Evolutionary conservation across 208 protist genomes (phyloP).

Genomic region (Trichomonas gallinae): DNA sequence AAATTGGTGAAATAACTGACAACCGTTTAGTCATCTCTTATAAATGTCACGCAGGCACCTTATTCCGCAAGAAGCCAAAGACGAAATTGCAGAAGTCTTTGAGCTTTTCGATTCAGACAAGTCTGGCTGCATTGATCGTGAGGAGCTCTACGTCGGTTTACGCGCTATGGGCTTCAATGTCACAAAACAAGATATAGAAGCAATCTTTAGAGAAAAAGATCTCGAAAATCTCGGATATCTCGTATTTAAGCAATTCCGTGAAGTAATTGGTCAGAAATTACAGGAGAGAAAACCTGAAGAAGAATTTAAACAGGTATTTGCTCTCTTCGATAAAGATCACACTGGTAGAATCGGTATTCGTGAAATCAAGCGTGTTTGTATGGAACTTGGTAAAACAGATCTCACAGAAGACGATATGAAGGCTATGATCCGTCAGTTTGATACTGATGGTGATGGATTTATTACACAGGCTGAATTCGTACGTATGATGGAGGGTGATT

Average conservation of each 20-base stretch:
- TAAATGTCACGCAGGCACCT: not conserved
- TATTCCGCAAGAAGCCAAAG: not conserved
- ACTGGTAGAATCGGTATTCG: not conserved
- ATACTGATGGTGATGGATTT: constrained; percentile 26
- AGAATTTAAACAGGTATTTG: constrained; percentile 17
- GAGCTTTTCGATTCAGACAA: constrained; percentile 10
- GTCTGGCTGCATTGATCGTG: not conserved
- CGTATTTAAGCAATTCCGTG: constrained; percentile 57
- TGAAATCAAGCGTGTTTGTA: not conserved
- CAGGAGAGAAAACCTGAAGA: constrained; percentile 63
- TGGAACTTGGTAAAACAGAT: not conserved
- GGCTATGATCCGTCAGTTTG: not conserved
- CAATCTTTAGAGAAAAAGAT: not conserved
- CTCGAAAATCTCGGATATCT: not conserved
- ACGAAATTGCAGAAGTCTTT: not conserved
- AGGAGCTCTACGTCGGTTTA: not conserved
- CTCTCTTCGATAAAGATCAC: not conserved
- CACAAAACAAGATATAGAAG: not conserved
- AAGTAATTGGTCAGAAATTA: constrained; percentile 68
- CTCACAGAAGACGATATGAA: not conserved
- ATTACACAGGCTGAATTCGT: constrained; percentile 52
- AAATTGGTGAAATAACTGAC: not conserved
- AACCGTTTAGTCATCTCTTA: not conserved
- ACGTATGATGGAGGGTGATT: not conserved
- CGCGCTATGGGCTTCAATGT: not conserved